Evolutionary conservation across 768 basidiomycete genomes (phyloP), one percentile per base, ranked within the genome.

Genomic region (Pleurotus sapidus): DNA sequence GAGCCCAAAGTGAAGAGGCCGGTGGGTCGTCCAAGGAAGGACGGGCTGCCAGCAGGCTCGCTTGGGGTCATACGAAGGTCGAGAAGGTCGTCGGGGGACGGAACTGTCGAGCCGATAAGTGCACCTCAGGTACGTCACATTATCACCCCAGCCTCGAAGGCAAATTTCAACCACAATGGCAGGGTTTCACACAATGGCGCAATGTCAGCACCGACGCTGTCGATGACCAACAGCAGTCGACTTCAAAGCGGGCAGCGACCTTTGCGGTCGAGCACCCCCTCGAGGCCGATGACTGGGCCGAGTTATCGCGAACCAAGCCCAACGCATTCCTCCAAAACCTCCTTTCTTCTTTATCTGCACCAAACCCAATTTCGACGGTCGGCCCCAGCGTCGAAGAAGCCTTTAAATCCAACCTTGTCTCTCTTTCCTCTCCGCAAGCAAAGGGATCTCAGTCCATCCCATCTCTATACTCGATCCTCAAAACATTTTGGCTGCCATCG

Each of bases 401-500:
- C 0, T 93, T 91, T 77, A 87, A 84, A 66, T 84, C 86, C 1
- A 91, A 92, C 60, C 79, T 93, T 15, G 78, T 75, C 51, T 88
- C 89, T 0, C 74, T 91, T 1, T 74, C 82, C 0, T 64, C 74
- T 25, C 69, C 70, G 43, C 78, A 79, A 62, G 72, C 70, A 20
- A 72, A 76, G 46, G 50, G 51, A 57, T 71, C 72, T 15, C 78
- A 82, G 50, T 68, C 81, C 12, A 86, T 88, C 37, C 89, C 90
- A 0, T 81, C 84, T 0, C 73, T 91, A 0, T 93, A 92, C 67
- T 87, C 86, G 5, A 81, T 89, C 59, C 75, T 92, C 42, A 90
- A 89, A 67, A 91, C 91, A 0, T 92, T 93, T 61, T 92, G 91
- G 91, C 76, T 93, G 12, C 90, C 90, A 0, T 84, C 84, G 0